Evolutionary conservation across 805 yeast genomes (phyloP).

Genomic region (Monosporozyma servazzii): DNA sequence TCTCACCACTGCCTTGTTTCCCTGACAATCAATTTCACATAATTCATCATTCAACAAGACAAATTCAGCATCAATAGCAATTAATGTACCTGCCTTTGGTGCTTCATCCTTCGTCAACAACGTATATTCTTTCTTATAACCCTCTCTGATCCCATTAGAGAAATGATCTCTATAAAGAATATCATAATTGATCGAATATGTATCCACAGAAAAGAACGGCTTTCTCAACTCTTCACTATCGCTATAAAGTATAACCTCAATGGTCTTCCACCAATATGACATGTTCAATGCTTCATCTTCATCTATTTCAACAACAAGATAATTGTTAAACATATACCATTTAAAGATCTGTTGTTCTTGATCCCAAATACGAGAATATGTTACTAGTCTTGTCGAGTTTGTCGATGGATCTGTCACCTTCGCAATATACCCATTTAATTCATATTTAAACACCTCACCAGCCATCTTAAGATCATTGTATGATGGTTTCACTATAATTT

Average conservation of each 20-base stretch:
- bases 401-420: conserved; percentile 47
- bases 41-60: conserved; percentile 73
- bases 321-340: conserved; percentile 90
- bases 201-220: conserved; percentile 37
- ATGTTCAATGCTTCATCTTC: conserved; percentile 73
- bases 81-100: conserved; percentile 63
- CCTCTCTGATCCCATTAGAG: conserved; percentile 55
- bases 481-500: conserved; percentile 30
- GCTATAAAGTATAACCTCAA: conserved; percentile 62
- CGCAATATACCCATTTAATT: conserved; percentile 61
- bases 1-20: conserved; percentile 55
- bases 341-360: conserved; percentile 20
- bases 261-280: conserved; percentile 72
- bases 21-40: conserved; percentile 66
- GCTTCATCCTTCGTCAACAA: conserved; percentile 60
- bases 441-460: conserved; percentile 39
- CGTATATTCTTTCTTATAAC: conserved; percentile 52
- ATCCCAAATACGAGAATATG: conserved; percentile 43
- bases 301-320: conserved; percentile 66
- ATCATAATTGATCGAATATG: conserved; percentile 51
- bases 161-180: conserved; percentile 69
- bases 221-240: conserved; percentile 35
- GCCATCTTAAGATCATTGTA: conserved; percentile 23
- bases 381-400: conserved; percentile 48
- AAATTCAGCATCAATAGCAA: conserved; percentile 96